Evolutionary conservation across 2,329 filamentous ascomycete genomes (phyloP), one percentile per base, ranked within the genome.

Genomic region (Cadophora sp.): DNA sequence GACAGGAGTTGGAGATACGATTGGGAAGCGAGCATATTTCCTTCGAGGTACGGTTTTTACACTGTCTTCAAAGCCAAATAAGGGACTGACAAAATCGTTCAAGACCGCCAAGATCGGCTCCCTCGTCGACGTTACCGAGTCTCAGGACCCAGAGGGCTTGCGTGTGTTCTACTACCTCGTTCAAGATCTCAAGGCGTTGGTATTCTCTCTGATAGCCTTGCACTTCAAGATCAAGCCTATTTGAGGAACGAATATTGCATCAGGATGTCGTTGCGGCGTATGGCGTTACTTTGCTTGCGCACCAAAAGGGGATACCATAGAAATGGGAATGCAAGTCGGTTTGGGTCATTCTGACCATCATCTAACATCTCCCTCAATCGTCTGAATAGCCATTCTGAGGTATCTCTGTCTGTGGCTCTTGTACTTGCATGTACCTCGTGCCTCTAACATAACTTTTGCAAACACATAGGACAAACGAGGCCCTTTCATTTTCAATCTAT

Each of bases 91-190:
- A 11, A 59, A 55, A 41, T 22, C 48, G 39, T 50, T 62, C 24
- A 43, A 97, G 94, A 99, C 96, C 36, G 96, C 96, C 43, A 99
- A 99, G 82, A 98, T 99, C 73, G 96, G 96, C 68, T 98, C 96
- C 9, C 83, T 99, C 60, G 94, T 97, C 73, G 96, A 99, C 78
- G 96, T 99, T 67, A 96, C 94, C 60, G 96, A 98, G 78, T 97
- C 94, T 2, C 91, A 93, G 61, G 96, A 99, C 77, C 96, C 96
- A 1, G 96, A 99, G 81, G 96, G 96, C 36, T 87, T 99, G 14
- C 89, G 96, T 59, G 96, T 99, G 3, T 99, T 99, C 81, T 99
- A 99, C 83, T 99, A 99, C 78, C 89, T 99, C 8, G 95, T 98
- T 5, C 96, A 99, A 78, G 96, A 99, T 78, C 83, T 99, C 30